phyloP scores from a whole-genome alignment of 2,329 filamentous ascomycete species.

The Xylariaceae sp. region DNA sequence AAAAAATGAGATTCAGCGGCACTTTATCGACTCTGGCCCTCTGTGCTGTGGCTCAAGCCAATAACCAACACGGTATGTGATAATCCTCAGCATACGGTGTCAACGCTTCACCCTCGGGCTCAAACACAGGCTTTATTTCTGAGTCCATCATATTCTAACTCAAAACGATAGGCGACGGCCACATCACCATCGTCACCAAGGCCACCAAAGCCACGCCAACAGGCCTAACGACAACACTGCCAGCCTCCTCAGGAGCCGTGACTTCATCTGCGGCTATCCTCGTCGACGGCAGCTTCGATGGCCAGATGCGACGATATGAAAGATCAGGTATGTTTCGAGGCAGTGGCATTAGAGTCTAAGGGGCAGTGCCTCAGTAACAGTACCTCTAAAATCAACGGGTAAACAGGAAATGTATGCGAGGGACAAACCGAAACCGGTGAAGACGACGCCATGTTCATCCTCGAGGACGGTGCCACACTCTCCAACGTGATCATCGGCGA shows the following conservation, averaged over 20 bases:
- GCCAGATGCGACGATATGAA: conserved; percentile 22
- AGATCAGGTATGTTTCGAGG: conserved; percentile 10
- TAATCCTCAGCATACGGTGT: background rate
- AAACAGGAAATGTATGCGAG: conserved; percentile 17
- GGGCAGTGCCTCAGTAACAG: background rate
- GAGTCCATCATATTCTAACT: background rate
- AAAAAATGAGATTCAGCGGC: conserved; percentile 8
- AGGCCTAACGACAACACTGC: conserved; percentile 12
- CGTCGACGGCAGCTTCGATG: conserved; percentile 21
- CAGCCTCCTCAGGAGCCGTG: conserved; percentile 8
- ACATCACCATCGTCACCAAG: conserved; percentile 7
- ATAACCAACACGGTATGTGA: conserved; percentile 3
- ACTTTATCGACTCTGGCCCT: conserved; percentile 9
- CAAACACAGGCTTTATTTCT: background rate
- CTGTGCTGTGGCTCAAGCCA: conserved; percentile 4
- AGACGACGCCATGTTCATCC: conserved; percentile 22
- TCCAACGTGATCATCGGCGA: conserved; percentile 44
- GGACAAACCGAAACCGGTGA: conserved; percentile 23
- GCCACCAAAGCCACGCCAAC: conserved; percentile 8
- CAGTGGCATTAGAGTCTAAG: background rate
- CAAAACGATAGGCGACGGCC: background rate
- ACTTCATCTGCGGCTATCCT: conserved; percentile 18
- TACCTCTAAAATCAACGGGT: conserved; percentile 1
- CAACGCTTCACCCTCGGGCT: background rate
- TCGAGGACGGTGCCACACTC: conserved; percentile 38